Evolutionary conservation across 208 protist species (phyloP), one percentile per base, ranked within the genome.

Genomic region (Trypanosoma vivax): DNA sequence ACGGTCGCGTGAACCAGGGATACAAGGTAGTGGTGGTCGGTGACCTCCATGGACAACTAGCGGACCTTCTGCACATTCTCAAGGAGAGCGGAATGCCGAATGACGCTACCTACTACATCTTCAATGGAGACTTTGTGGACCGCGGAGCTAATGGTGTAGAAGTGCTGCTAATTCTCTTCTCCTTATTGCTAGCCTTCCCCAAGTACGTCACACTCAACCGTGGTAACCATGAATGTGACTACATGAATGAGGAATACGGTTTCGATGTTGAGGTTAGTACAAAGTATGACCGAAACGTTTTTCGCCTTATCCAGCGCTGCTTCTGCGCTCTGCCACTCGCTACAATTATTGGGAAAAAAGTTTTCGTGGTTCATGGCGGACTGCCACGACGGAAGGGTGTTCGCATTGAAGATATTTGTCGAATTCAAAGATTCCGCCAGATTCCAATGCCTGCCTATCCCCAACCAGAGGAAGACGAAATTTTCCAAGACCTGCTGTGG

Each of bases 181-280:
- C 94, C 0, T 79, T 98, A 10, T 98, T 98, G 77, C 83, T 97
- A 14, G 74, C 85, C 2, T 97, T 83, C 68, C 95, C 95, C 1
- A 82, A 90, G 49, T 79, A 81, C 28, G 94, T 98, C 18, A 94
- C 89, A 11, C 73, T 98, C 19, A 96, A 97, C 70, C 88, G 96
- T 21, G 96, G 96, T 35, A 98, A 98, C 73, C 96, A 98, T 63
- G 96, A 98, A 71, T 86, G 81, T 60, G 68, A 94, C 57, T 94
- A 96, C 64, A 92, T 95, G 80, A 95, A 92, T 56, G 85, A 92
- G 39, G 92, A 98, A 38, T 99, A 99, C 74, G 97, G 97, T 38
- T 99, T 99, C 64, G 98, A 99, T 64, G 96, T 99, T 40, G 97
- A 99, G 76, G 98, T 97, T 58, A 88, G 96, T 56, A 88, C 91